Evolutionary conservation across 2,329 filamentous ascomycete species (phyloP), one percentile per base, ranked within the genome.

Genomic region (Corinectria fuckeliana): DNA sequence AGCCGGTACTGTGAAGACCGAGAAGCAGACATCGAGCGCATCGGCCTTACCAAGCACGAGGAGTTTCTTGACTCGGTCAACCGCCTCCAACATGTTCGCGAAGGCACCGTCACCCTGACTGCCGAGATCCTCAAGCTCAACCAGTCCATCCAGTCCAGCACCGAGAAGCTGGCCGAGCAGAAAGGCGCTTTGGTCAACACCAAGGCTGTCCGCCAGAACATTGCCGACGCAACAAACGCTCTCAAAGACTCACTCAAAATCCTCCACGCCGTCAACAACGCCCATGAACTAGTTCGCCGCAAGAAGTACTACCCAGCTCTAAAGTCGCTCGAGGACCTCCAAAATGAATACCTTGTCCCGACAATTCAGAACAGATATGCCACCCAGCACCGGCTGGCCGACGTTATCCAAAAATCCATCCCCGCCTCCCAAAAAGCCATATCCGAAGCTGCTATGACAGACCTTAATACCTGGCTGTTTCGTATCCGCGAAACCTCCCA

Each of bases 251-350:
- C 94, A 60, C 81, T 99, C 34, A 93, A 95, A 73, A 95, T 99
- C 32, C 79, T 99, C 34, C 90, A 93, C 57, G 89, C 96, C 8
- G 93, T 96, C 50, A 99, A 99, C 71, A 89, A 97, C 71, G 92
- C 96, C 3, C 93, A 97, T 74, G 95, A 98, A 53, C 81, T 99
- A 58, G 85, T 98, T 47, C 87, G 88, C 36, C 94, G 92, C 77
- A 97, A 97, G 78, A 96, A 93, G 68, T 96, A 98, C 74, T 99
- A 99, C 75, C 92, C 91, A 5, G 95, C 95, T 3, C 83, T 99
- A 50, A 93, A 96, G 68, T 94, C 94, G 4, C 82, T 99, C 45
- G 95, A 98, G 70, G 95, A 99, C 74, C 82, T 99, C 38, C 94
- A 98, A 73, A 97, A 96, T 76, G 93, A 99, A 66, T 92, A 98